Evolutionary conservation across 1,284 basidiomycete species (phyloP).

Genomic region (Stygiomarasmius scandens): DNA sequence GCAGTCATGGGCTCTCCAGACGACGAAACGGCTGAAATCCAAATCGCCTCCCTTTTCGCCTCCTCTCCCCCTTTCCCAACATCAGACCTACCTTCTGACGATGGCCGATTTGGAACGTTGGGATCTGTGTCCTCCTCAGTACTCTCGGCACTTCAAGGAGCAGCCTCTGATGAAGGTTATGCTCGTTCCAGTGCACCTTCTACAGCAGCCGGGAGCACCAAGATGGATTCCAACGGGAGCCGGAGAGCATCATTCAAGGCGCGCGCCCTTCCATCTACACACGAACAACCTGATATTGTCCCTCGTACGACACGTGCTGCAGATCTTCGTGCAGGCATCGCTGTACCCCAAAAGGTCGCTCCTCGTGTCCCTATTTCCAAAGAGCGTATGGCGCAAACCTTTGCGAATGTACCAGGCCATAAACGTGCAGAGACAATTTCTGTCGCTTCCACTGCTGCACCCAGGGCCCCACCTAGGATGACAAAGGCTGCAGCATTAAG

Average conservation of each 20-base stretch:
- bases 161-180: constrained; percentile 42
- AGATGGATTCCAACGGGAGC: constrained; percentile 27
- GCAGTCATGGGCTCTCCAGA: constrained; percentile 73
- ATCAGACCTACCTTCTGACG: constrained; percentile 60
- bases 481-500: constrained; percentile 73
- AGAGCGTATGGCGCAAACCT: constrained; percentile 63
- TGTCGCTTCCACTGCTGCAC: constrained; percentile 76
- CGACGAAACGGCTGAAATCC: constrained; percentile 65
- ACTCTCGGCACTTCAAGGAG: constrained; percentile 46
- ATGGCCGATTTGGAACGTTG: constrained; percentile 43
- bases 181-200: constrained; percentile 46
- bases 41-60: constrained; percentile 74
- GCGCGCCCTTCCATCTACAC: constrained; percentile 67
- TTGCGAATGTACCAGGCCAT: constrained; percentile 77
- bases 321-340: constrained; percentile 65
- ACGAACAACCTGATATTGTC: constrained; percentile 64
- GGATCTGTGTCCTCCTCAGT: constrained; percentile 50
- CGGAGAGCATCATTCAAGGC: constrained; percentile 58
- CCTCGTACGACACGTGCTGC: constrained; percentile 81
- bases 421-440: constrained; percentile 65
- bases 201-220: constrained; percentile 36
- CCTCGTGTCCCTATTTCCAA: constrained; percentile 48
- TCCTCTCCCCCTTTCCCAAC: constrained; percentile 78
- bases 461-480: constrained; percentile 71
- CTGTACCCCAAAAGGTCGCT: constrained; percentile 23